phyloP scores from a whole-genome alignment of 176 grass and related monocot genomes.

The Tillandsia fasciculata region DNA sequence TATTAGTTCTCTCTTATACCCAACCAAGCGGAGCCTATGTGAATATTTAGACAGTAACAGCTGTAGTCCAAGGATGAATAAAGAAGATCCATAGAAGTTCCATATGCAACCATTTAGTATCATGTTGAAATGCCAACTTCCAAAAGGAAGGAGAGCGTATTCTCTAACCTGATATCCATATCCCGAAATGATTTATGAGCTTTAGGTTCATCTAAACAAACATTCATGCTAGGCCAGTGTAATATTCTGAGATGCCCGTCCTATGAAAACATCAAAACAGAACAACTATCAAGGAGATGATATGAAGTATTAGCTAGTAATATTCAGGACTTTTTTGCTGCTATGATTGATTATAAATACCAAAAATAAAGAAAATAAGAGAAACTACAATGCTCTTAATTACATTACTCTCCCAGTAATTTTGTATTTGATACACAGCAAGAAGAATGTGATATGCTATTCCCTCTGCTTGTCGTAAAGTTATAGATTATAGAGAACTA shows the following conservation, averaged over 20 bases:
- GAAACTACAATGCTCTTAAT: neutral
- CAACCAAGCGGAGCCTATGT: too few relatives aligned
- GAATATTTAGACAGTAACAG: neutral
- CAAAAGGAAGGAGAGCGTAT: conserved; percentile 1
- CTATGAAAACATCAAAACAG: conserved; percentile 32
- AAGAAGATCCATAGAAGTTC: neutral
- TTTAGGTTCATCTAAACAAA: conserved; percentile 91
- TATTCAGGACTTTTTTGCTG: neutral
- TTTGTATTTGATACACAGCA: too few relatives aligned
- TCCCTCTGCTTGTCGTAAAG: too few relatives aligned
- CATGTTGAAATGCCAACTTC: neutral
- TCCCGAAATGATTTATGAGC: conserved; percentile 89
- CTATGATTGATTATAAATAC: neutral
- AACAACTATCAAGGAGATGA: neutral
- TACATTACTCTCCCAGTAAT: too few relatives aligned
- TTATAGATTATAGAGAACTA: too few relatives aligned
- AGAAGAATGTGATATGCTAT: too few relatives aligned
- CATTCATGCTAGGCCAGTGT: conserved; percentile 76
- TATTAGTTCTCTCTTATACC: too few relatives aligned
- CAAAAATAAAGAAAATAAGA: neutral
- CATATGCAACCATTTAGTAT: neutral
- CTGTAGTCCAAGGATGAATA: neutral
- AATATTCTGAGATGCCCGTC: conserved; percentile 93
- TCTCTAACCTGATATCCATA: conserved; percentile 92
- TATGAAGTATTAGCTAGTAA: neutral